phyloP scores from a whole-genome alignment of 177 flowering plant species.

The Telopea speciosissima region DNA sequence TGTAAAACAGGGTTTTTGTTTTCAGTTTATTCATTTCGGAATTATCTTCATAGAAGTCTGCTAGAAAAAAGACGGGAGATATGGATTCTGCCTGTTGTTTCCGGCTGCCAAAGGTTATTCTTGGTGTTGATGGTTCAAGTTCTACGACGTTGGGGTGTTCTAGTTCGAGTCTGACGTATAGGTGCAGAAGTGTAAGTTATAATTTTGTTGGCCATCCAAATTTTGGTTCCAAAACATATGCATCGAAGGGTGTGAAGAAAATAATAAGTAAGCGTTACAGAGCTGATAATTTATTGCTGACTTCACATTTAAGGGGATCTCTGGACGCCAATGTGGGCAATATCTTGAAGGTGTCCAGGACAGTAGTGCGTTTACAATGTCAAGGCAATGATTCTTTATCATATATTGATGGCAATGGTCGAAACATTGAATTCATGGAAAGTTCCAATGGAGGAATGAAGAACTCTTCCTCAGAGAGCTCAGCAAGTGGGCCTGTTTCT shows the following conservation, averaged over 20 bases:
- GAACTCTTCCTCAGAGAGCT: slow-evolving; percentile 2
- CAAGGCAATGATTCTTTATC: slow-evolving; percentile 65
- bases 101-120: slow-evolving; percentile 26
- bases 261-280: slow-evolving; percentile 3
- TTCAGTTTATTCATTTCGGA: background rate
- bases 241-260: slow-evolving; percentile 17
- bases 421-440: slow-evolving; percentile 36
- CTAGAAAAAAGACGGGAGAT: background rate
- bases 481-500: slow-evolving; percentile 11
- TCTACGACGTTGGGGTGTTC: slow-evolving; percentile 13
- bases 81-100: slow-evolving; percentile 49
- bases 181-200: slow-evolving; percentile 17
- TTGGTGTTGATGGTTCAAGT: slow-evolving; percentile 21
- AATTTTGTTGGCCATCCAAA: slow-evolving; percentile 13
- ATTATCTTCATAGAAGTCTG: slow-evolving; percentile 1
- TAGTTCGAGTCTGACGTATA: slow-evolving; percentile 16
- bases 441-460: slow-evolving; percentile 21
- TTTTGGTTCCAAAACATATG: slow-evolving; percentile 7
- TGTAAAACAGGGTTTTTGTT: background rate
- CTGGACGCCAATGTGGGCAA: slow-evolving; percentile 14
- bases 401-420: slow-evolving; percentile 51
- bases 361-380: slow-evolving; percentile 24
- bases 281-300: slow-evolving; percentile 11
- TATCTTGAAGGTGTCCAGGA: slow-evolving; percentile 17
- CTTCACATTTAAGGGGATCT: slow-evolving; percentile 2